Conservation (phyloP, 805 yeast genomes). For the Phaffomyces opuntiae region DNA sequence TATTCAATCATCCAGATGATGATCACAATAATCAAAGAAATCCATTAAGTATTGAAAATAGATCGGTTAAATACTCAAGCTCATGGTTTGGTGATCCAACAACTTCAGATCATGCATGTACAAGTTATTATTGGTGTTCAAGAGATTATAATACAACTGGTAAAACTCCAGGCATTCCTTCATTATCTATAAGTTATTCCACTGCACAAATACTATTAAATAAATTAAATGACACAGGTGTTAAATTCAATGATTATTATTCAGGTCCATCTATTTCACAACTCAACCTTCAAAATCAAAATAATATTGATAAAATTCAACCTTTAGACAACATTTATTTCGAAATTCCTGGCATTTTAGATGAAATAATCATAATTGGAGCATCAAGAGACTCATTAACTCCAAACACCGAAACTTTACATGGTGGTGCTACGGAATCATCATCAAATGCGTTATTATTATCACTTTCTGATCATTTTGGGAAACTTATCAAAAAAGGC, state of each 20-base stretch:
- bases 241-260: neutral
- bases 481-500: constrained; percentile 37
- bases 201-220: neutral
- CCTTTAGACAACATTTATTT: constrained; percentile 44
- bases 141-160: constrained; percentile 11
- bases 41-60: constrained; percentile 46
- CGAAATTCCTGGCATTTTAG: constrained; percentile 50
- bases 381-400: constrained; percentile 45
- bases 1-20: constrained; percentile 51
- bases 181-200: constrained; percentile 40
- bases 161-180: constrained; percentile 45
- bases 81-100: constrained; percentile 74
- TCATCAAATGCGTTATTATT: constrained; percentile 18
- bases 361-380: constrained; percentile 49
- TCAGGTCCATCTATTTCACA: neutral
- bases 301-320: constrained; percentile 33
- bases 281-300: constrained; percentile 5
- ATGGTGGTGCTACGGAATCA: constrained; percentile 2
- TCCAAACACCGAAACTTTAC: neutral
- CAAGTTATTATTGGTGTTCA: constrained; percentile 13
- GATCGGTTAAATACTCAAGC: constrained; percentile 49
- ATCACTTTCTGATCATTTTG: constrained; percentile 47
- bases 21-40: constrained; percentile 25
- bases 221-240: neutral
- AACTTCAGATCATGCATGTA: constrained; percentile 65